Evolutionary conservation across 1,284 basidiomycete genomes (phyloP).

Genomic region (Trichosporon asahii): DNA sequence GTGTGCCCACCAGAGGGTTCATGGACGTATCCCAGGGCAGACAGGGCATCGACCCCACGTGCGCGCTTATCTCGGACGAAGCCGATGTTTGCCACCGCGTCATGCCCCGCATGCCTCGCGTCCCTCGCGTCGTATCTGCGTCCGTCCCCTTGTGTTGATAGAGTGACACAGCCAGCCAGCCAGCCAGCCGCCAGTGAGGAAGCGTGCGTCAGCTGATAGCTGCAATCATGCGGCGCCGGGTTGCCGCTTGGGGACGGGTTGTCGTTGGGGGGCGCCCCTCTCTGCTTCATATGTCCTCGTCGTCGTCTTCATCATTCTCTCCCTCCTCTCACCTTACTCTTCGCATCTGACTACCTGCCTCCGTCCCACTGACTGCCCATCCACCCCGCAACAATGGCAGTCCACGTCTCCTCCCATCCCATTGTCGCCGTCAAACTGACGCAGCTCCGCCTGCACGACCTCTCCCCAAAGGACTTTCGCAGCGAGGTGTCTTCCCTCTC

Average conservation of each 20-base stretch:
- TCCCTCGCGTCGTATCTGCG: background rate
- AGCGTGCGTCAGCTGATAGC: slow-evolving; percentile 6
- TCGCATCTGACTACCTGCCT: background rate
- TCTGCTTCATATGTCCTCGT: background rate
- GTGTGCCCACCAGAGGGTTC: background rate
- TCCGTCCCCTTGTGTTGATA: background rate
- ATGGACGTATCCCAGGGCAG: background rate
- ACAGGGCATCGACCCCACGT: background rate
- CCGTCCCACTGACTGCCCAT: background rate
- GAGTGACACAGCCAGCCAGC: background rate
- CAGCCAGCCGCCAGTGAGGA: background rate
- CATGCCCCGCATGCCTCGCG: background rate
- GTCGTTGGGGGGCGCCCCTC: background rate
- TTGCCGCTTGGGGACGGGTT: background rate
- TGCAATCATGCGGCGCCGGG: background rate
- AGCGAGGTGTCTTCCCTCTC: slow-evolving; percentile 7
- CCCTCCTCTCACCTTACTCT: background rate
- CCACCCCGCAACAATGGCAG: background rate
- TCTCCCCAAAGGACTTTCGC: slow-evolving; percentile 44
- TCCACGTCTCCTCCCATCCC: slow-evolving; percentile 42
- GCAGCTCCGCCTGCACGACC: slow-evolving; percentile 44
- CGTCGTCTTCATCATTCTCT: background rate
- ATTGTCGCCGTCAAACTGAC: slow-evolving; percentile 45
- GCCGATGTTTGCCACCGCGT: background rate
- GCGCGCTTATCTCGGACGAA: slow-evolving; percentile 7